Base-by-base conservation (phyloP, 1,284 basidiomycete species). In the Earliella scabrosa region DNA sequence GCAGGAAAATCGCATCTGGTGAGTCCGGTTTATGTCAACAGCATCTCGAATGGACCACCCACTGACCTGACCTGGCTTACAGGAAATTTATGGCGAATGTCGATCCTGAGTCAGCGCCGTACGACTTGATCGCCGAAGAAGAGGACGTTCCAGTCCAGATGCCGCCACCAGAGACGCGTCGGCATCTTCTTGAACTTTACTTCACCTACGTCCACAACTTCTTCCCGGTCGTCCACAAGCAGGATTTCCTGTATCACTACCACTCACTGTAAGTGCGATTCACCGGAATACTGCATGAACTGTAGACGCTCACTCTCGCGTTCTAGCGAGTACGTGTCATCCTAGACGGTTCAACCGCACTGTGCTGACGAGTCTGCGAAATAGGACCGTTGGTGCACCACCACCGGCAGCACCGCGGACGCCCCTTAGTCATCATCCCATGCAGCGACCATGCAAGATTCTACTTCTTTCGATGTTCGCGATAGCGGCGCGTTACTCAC, bases 181-280 rank as follows among this genome's bases (percentile, higher is more conserved):
- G 87, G 50, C 81, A 80, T 46, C 76, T 95, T 8, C 72, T 95
- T 47, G 80, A 83, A 27, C 74, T 93, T 6, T 95, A 92, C 70
- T 94, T 93, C 72, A 83, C 82, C 7, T 90, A 92, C 66, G 85
- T 90, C 23, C 92, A 95, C 64, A 90, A 92, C 32, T 77, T 87
- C 45, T 86, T 90, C 62, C 92, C 91, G 13, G 78, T 92, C 34
- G 73, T 94, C 16, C 85, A 92, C 72, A 90, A 88, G 68, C 74
- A 75, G 20, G 80, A 83, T 21, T 93, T 95, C 71, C 69, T 90
- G 60, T 71, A 78, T 11, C 84, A 89, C 61, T 93, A 84, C 64
- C 73, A 79, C 45, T 71, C 77, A 20, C 76, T 79, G 88, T 88
- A 66, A 62, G 79, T 67, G 44, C 11, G 8, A 9, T 10, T 38